These are phyloP conservation scores for Phellopilus nigrolimitatus DNA, from an alignment of 1,284 basidiomycete genomes.

Conservation along the genomic window DNA sequence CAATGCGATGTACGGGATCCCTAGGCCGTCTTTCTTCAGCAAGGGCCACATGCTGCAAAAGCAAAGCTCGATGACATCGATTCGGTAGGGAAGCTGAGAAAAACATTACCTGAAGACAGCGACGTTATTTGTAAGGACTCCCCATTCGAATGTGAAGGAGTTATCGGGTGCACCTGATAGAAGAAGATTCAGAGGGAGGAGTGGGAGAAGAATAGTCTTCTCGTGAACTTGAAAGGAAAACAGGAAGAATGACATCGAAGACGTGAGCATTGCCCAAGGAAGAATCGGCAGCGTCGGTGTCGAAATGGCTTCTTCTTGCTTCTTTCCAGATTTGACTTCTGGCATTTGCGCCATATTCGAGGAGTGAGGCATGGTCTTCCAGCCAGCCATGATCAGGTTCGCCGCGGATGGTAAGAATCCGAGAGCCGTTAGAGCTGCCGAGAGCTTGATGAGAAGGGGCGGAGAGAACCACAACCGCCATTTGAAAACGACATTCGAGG, in stretches of 20 bases:
- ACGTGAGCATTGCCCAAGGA: constrained; percentile 67
- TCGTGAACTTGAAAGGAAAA: constrained; percentile 97
- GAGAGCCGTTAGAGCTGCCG: constrained; percentile 53
- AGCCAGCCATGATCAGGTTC: constrained; percentile 46
- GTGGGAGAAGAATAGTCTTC: constrained; percentile 86
- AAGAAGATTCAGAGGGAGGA: constrained; percentile 79
- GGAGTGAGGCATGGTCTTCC: constrained; percentile 16
- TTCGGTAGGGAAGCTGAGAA: background rate
- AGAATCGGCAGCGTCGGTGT: constrained; percentile 57
- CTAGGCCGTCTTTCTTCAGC: constrained; percentile 76
- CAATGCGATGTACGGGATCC: constrained; percentile 64
- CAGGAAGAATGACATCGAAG: constrained; percentile 86
- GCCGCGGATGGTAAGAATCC: constrained; percentile 60
- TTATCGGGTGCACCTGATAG: constrained; percentile 59
- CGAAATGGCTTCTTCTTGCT: constrained; percentile 26
- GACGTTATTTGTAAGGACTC: constrained; percentile 79
- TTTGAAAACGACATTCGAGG: constrained; percentile 83
- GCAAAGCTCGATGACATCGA: constrained; percentile 15
- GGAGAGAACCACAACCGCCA: constrained; percentile 60
- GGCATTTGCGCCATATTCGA: constrained; percentile 9
- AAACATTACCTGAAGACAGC: constrained; percentile 75
- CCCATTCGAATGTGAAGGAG: constrained; percentile 72
- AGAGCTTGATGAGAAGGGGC: constrained; percentile 48
- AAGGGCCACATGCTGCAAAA: constrained; percentile 82
- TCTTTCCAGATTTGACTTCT: constrained; percentile 18